A percentile compares a stretch with the other conserved stretches of the same genome.
phyloP scores from a whole-genome alignment of 1,284 basidiomycete genomes.

The Fomitopsis schrenkii region DNA sequence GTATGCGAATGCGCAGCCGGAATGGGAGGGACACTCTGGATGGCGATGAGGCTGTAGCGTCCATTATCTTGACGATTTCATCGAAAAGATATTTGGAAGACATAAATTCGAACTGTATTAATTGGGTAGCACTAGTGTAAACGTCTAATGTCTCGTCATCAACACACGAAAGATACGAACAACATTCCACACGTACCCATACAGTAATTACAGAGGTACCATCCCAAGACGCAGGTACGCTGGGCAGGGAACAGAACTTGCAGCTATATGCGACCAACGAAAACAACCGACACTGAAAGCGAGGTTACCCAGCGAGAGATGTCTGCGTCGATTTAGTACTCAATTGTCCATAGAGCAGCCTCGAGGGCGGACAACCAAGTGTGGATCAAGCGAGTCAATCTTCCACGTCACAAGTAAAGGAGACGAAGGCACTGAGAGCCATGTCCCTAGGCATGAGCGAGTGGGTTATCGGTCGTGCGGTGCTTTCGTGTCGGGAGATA shows the following conservation, averaged over 20 bases:
- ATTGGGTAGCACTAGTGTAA: too few relatives aligned
- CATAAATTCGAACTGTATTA: too few relatives aligned
- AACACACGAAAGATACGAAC: too few relatives aligned
- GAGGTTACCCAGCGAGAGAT: conserved; percentile 1
- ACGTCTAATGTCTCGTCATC: too few relatives aligned
- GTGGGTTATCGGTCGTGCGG: conserved; percentile 10
- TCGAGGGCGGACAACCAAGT: conserved; percentile 21
- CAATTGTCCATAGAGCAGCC: conserved; percentile 15
- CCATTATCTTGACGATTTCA: too few relatives aligned
- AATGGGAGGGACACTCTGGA: too few relatives aligned
- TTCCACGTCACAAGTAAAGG: conserved; percentile 31
- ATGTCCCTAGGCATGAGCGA: conserved; percentile 31
- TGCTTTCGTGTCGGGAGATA: not conserved
- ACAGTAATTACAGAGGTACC: conserved; percentile 10
- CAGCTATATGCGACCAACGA: conserved; percentile 30
- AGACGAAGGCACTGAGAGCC: conserved; percentile 28
- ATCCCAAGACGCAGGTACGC: too few relatives aligned
- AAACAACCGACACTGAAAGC: not conserved
- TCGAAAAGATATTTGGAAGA: too few relatives aligned
- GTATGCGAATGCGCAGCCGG: too few relatives aligned
- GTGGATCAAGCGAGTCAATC: conserved; percentile 27
- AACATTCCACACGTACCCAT: too few relatives aligned
- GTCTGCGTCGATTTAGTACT: conserved; percentile 28
- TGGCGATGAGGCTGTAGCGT: too few relatives aligned
- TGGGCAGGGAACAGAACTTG: too few relatives aligned